Base-by-base conservation (phyloP, 345 rosid genomes). In the Ceriops tagal region DNA sequence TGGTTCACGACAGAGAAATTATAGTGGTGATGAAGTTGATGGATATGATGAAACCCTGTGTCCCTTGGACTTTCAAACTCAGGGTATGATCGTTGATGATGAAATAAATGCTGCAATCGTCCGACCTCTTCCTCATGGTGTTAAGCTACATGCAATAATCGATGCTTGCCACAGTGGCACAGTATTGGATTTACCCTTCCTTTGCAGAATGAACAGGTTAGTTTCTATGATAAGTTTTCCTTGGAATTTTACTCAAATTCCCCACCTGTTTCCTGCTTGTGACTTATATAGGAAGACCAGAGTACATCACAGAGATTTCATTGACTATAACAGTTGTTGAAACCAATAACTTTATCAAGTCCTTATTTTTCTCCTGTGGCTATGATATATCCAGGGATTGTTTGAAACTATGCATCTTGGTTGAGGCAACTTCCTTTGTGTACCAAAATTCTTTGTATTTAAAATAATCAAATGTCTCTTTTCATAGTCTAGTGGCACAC, bases 11-110 rank as follows among this genome's bases (percentile, higher is more conserved):
- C 89, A 89, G 58, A 74, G 90, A 66, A 91, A 91, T 83, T 84
- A 85, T 71, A 77, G 61, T 43, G 98, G 97, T 60, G 97, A 93
- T 72, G 97, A 93, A 73, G 82, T 83, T 62, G 97, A 93, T 75
- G 97, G 97, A 24, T 89, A 82, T 35, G 97, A 91, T 73, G 97
- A 93, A 80, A 91, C 96, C 8, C 78, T 93, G 3, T 89, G 97
- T 69, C 98, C 98, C 49, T 65, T 88, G 53, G 97, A 93, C 77
- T 93, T 89, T 66, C 92, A 93, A 82, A 89, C 93, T 61, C 93
- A 89, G 75, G 98, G 98, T n/a, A 89, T 91, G 98, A 88, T 93
- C 73, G 89, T 89, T 9, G 97, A 92, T 77, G 96, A 92, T 78
- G 96, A 88, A 78, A 90, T 88, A 16, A 90, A 92, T 73, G 82